Conservation (phyloP, 129 eudicot genomes). For the Gnaphalium uliginosum region DNA sequence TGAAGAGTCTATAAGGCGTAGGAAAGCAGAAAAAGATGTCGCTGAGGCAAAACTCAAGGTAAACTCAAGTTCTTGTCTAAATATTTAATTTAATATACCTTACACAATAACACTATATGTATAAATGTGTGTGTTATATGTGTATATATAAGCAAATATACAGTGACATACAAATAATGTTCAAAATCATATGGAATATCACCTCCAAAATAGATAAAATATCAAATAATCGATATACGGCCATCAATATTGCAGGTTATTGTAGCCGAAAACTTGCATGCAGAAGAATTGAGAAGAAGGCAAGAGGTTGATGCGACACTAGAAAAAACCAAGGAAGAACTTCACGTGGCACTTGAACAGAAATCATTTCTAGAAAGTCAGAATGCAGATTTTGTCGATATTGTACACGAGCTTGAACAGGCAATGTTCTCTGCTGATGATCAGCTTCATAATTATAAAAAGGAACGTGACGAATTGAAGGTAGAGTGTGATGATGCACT, state of each 20-base stretch:
- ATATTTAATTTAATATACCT: not conserved
- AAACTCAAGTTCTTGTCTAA: constrained; percentile 23
- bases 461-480: constrained; percentile 75
- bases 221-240: not conserved
- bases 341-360: constrained; percentile 52
- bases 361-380: constrained; percentile 54
- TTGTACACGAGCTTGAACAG: constrained; percentile 63
- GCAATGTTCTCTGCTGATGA: constrained; percentile 72
- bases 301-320: constrained; percentile 57
- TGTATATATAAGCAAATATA: too few species aligned
- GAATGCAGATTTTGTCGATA: constrained; percentile 45
- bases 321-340: constrained; percentile 50
- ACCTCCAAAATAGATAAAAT: too few species aligned
- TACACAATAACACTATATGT: not conserved
- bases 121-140: not conserved
- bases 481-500: constrained; percentile 63
- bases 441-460: constrained; percentile 60
- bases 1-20: constrained; percentile 75
- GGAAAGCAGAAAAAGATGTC: constrained; percentile 76
- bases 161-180: too few species aligned
- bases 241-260: constrained; percentile 42
- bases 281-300: constrained; percentile 52
- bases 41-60: constrained; percentile 72
- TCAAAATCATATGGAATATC: not conserved
- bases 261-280: constrained; percentile 46